A percentile compares a stretch with the other conserved stretches of the same genome.
phyloP scores from a whole-genome alignment of 2,329 filamentous ascomycete species.

The Colletotrichum viniferum region DNA sequence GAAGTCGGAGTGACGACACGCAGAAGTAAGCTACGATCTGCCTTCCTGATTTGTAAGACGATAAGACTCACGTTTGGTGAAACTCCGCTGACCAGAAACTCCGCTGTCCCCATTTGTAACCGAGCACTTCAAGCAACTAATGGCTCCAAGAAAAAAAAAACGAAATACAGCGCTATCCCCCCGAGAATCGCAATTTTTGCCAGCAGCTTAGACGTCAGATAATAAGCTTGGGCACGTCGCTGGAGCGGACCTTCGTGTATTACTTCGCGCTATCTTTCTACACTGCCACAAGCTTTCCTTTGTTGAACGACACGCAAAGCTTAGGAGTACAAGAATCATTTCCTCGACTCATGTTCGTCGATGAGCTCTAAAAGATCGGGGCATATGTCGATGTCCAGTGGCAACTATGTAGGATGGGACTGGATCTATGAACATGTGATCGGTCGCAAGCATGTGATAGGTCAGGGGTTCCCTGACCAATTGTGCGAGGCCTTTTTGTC shows the following conservation, averaged over 20 bases:
- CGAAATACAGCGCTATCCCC: not conserved
- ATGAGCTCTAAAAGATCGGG: not conserved
- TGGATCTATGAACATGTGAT: not conserved
- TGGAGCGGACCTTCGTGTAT: not conserved
- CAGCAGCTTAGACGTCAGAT: not conserved
- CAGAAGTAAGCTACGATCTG: not conserved
- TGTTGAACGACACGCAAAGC: not conserved
- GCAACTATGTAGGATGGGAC: not conserved
- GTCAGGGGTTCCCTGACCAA: not conserved
- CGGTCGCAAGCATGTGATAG: not conserved
- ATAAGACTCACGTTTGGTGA: not conserved
- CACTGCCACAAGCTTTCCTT: not conserved
- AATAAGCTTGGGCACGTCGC: not conserved
- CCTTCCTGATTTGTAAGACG: not conserved
- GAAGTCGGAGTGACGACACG: not conserved
- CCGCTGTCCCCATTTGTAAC: not conserved
- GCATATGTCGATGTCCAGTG: not conserved
- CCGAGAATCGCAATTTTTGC: not conserved
- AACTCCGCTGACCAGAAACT: not conserved
- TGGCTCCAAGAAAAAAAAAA: not conserved
- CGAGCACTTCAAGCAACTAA: not conserved
- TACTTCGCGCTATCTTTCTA: not conserved
- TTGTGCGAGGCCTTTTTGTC: not conserved
- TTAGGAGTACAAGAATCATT: not conserved
- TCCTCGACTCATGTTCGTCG: not conserved